These are phyloP conservation scores for Linanthus parryae DNA, from an alignment of 148 eudicot genomes.

Conservation along the genomic window DNA sequence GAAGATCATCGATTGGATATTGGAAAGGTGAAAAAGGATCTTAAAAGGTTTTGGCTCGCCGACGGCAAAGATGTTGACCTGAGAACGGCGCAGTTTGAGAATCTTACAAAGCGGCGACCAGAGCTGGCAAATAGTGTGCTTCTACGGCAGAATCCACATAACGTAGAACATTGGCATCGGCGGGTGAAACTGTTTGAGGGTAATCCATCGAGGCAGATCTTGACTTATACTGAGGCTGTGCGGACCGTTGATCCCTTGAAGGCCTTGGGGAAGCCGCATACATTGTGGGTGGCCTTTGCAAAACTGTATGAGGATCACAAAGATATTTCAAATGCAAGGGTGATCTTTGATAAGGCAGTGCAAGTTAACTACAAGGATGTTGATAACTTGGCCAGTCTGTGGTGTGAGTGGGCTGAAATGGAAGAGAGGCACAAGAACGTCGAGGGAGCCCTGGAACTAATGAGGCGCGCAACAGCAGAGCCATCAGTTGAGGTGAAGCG, in stretches of 20 bases:
- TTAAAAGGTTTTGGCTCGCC: conserved; percentile 57
- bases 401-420: conserved; percentile 99
- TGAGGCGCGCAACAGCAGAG: conserved; percentile 91
- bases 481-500: conserved; percentile 82
- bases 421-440: conserved; percentile 47
- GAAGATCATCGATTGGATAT: conserved; percentile 49
- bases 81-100: conserved; percentile 63
- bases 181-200: conserved; percentile 86
- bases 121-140: conserved; percentile 88
- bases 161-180: conserved; percentile 95
- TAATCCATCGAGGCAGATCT: conserved; percentile 68
- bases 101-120: conserved; percentile 73
- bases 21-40: conserved; percentile 45
- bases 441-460: conserved; percentile 57
- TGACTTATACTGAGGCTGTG: conserved; percentile 86
- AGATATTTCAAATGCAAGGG: conserved; percentile 71
- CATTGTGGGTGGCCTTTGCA: conserved; percentile 88
- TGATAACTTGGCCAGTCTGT: conserved; percentile 85
- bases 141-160: conserved; percentile 83
- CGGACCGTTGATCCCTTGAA: conserved; percentile 86
- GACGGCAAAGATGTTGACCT: conserved; percentile 73
- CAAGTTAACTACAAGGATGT: conserved; percentile 78
- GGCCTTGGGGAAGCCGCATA: conserved; percentile 89
- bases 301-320: conserved; percentile 74
- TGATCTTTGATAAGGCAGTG: conserved; percentile 84